These are phyloP conservation scores for Psilocybe tampanensis DNA, from an alignment of 768 basidiomycete species.

Conservation along the genomic window DNA sequence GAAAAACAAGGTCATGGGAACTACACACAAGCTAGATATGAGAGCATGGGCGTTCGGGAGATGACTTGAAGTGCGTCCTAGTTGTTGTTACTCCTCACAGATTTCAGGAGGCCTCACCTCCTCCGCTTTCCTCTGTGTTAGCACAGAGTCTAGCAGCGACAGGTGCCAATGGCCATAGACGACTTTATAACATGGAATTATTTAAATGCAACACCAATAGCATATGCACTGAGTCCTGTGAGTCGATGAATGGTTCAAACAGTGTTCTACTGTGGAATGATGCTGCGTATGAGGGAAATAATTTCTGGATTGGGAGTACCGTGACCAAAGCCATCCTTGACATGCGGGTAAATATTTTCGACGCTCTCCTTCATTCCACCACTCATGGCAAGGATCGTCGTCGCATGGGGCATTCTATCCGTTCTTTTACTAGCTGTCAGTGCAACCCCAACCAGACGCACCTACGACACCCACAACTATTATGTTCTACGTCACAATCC, in stretches of 20 bases:
- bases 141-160: no score
- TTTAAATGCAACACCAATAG: no score
- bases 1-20: no score
- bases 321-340: neutral
- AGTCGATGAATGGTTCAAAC: neutral
- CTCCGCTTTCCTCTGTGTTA: no score
- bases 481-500: constrained; percentile 77
- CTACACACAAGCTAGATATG: no score
- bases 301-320: constrained; percentile 5
- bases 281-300: constrained; percentile 4
- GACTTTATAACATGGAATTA: no score
- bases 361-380: constrained; percentile 5
- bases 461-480: constrained; percentile 74
- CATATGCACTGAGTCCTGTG: no score
- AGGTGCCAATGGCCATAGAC: no score
- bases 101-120: no score
- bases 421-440: constrained; percentile 24
- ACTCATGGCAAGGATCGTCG: constrained; percentile 20
- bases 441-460: constrained; percentile 47
- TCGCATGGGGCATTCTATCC: constrained; percentile 20
- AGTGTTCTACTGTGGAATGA: neutral
- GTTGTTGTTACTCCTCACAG: no score
- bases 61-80: no score
- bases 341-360: neutral
- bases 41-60: no score